Evolutionary conservation across 2,329 filamentous ascomycete genomes (phyloP).

Genomic region (Pyrenophora tritici-repentis): DNA sequence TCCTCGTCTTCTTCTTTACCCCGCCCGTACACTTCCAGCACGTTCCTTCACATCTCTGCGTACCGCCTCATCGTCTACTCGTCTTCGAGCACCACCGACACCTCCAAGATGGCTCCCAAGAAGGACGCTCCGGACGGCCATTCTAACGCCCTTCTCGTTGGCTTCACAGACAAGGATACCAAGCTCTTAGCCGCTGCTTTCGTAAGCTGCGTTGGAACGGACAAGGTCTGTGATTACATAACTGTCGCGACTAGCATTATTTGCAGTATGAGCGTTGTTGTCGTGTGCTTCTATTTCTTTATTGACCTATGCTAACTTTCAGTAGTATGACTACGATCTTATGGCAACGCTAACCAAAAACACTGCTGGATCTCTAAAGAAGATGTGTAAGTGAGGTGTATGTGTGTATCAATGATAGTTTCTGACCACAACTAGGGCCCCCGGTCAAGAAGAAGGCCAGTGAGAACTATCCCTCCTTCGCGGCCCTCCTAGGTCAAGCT

Average conservation of each 20-base stretch:
- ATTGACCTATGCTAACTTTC: neutral
- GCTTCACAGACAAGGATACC: slow-evolving; percentile 33
- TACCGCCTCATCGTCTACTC: neutral
- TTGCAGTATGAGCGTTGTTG: too few species aligned
- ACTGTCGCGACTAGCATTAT: neutral
- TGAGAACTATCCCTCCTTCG: slow-evolving; percentile 32
- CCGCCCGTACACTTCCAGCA: neutral
- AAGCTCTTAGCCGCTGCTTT: slow-evolving; percentile 41
- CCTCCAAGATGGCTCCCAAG: slow-evolving; percentile 34
- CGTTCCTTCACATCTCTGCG: neutral
- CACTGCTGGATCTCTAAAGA: slow-evolving; percentile 39
- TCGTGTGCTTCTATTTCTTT: neutral
- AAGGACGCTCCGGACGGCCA: slow-evolving; percentile 16
- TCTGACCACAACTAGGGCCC: slow-evolving; percentile 16
- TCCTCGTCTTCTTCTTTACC: neutral
- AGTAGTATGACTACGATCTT: slow-evolving; percentile 36
- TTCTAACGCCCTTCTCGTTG: slow-evolving; percentile 14
- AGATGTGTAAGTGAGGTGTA: slow-evolving; percentile 27
- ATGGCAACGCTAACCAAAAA: slow-evolving; percentile 38
- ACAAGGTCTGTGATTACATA: slow-evolving; percentile 29
- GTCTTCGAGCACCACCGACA: neutral
- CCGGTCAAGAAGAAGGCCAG: slow-evolving; percentile 38
- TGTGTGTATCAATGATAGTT: neutral
- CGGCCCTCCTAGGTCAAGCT: slow-evolving; percentile 24
- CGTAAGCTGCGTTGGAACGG: slow-evolving; percentile 28